Conservation (phyloP, 2,329 filamentous ascomycete species). For the Penicillium glabrum region DNA sequence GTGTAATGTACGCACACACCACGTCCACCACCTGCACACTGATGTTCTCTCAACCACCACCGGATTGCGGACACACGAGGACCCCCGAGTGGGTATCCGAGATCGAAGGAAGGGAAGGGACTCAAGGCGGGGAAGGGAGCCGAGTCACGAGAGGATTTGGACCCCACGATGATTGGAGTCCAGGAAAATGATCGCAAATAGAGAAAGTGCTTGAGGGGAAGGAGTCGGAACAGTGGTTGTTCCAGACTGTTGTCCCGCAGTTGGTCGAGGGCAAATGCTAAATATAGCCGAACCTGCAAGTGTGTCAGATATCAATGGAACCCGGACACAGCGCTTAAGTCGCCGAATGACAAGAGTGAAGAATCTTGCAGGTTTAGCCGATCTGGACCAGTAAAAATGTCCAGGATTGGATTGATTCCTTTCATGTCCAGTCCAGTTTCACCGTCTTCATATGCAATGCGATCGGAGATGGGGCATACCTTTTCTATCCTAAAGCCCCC, state of each 20-base stretch:
- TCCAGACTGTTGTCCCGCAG: constrained; percentile 25
- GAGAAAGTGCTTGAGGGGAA: background rate
- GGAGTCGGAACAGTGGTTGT: constrained; percentile 13
- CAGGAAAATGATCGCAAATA: background rate
- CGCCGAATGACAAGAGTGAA: background rate
- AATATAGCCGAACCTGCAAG: constrained; percentile 34
- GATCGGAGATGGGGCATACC: constrained; percentile 12
- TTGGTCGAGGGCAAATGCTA: constrained; percentile 28
- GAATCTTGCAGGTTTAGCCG: background rate
- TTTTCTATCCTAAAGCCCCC: background rate
- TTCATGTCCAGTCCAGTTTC: constrained; percentile 1
- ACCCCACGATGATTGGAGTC: constrained; percentile 8
- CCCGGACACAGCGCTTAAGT: constrained; percentile 20
- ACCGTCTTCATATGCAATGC: constrained; percentile 1
- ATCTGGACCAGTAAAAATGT: background rate
- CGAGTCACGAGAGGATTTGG: constrained; percentile 3
- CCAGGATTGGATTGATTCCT: background rate
- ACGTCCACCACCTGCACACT: constrained; percentile 1
- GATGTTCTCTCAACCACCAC: constrained; percentile 1
- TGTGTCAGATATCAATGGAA: constrained; percentile 29
- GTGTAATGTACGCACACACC: background rate
- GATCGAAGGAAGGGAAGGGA: background rate
- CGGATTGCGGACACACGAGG: background rate
- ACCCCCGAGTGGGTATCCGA: constrained; percentile 2
- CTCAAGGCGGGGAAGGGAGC: background rate